These are phyloP conservation scores for Penicillium oxalicum DNA, from an alignment of 2,329 filamentous ascomycete species.

Conservation along the genomic window DNA sequence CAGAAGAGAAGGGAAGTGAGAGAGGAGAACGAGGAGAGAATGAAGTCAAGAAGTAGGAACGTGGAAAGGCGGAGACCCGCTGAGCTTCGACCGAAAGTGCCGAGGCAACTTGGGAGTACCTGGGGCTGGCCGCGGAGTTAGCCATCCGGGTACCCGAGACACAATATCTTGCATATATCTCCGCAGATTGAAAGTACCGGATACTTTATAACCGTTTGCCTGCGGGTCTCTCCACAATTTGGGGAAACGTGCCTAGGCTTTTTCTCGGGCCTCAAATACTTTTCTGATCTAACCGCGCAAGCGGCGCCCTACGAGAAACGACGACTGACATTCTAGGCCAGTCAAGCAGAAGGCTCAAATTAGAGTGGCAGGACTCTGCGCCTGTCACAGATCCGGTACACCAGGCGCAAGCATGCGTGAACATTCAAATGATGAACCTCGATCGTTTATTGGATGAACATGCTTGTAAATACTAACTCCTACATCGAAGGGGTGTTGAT, in stretches of 20 bases:
- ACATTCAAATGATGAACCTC: too few species aligned
- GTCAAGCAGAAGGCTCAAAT: too few species aligned
- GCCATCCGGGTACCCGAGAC: slow-evolving; percentile 12
- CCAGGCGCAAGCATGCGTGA: too few species aligned
- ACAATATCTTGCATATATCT: background rate
- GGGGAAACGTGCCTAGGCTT: slow-evolving; percentile 9
- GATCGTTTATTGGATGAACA: too few species aligned
- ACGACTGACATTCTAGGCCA: too few species aligned
- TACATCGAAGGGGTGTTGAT: too few species aligned
- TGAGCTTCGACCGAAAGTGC: slow-evolving; percentile 17
- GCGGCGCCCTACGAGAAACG: too few species aligned
- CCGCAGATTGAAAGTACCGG: background rate
- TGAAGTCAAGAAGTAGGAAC: slow-evolving; percentile 5
- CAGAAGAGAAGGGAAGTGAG: slow-evolving; percentile 1
- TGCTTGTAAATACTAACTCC: too few species aligned
- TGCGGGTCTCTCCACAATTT: background rate
- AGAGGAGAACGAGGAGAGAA: background rate
- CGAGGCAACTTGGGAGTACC: slow-evolving; percentile 15
- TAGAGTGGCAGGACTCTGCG: too few species aligned
- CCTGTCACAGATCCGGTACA: too few species aligned
- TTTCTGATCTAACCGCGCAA: too few species aligned
- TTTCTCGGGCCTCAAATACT: background rate
- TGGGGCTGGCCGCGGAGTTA: slow-evolving; percentile 4
- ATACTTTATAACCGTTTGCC: slow-evolving; percentile 1
- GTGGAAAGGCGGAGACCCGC: slow-evolving; percentile 10